These are phyloP conservation scores for Cryptococcus hybrid DNA, from an alignment of 1,284 basidiomycete species.

Conservation along the genomic window DNA sequence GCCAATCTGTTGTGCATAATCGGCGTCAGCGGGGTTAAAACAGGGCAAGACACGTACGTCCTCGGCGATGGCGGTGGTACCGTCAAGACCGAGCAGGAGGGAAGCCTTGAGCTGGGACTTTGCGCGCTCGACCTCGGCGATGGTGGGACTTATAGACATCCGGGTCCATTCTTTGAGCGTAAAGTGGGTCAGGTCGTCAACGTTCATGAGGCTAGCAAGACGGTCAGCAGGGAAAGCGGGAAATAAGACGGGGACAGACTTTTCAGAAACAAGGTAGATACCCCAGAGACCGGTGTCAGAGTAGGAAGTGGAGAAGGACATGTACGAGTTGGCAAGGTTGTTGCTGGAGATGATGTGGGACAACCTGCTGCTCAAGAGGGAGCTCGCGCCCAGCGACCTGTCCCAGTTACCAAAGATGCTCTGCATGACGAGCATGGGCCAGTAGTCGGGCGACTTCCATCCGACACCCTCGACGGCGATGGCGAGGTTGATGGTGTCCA, in stretches of 20 bases:
- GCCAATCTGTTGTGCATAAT: constrained; percentile 59
- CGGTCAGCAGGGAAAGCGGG: constrained; percentile 24
- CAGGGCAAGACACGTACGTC: constrained; percentile 54
- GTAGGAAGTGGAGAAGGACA: constrained; percentile 99
- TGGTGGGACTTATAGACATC: constrained; percentile 83
- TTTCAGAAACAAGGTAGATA: constrained; percentile 95
- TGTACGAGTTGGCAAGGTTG: constrained; percentile 99
- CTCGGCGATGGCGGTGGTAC: constrained; percentile 94
- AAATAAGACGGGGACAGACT: constrained; percentile 48
- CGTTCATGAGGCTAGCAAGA: constrained; percentile 60
- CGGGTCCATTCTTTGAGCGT: constrained; percentile 96
- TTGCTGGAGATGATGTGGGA: constrained; percentile 88
- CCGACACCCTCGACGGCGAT: constrained; percentile 97
- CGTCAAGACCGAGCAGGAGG: constrained; percentile 85
- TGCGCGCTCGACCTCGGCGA: constrained; percentile 89
- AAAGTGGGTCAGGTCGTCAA: constrained; percentile 94
- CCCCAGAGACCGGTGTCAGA: constrained; percentile 99
- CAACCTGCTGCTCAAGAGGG: constrained; percentile 85
- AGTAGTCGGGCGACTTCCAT: constrained; percentile 98
- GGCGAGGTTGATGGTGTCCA: constrained; percentile 87
- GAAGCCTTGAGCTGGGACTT: constrained; percentile 98
- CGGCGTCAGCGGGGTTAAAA: neutral
- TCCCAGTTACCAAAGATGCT: constrained; percentile 99
- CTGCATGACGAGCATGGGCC: constrained; percentile 99
- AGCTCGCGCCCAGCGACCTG: constrained; percentile 86